Percentiles rank a stretch among this genome's conserved stretches.
These are phyloP conservation scores for Thermothelomyces thermophilus DNA, from an alignment of 2,329 filamentous ascomycete species.

Conservation along the genomic window DNA sequence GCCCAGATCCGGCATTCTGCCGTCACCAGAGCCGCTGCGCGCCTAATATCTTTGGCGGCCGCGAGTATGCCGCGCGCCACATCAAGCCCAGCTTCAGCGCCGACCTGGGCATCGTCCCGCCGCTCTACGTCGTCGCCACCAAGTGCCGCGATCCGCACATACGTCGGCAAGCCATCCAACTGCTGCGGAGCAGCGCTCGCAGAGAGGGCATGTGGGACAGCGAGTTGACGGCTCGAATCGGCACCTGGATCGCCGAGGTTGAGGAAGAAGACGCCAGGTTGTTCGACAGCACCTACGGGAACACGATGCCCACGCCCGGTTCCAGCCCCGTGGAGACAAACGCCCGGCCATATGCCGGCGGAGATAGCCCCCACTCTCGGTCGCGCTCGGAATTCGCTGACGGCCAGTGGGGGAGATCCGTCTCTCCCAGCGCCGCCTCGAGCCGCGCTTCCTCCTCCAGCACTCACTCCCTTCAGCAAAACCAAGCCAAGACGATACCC, in stretches of 20 bases:
- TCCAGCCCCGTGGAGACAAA: conserved; percentile 20
- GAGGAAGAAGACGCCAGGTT: conserved; percentile 37
- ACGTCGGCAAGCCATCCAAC: conserved; percentile 54
- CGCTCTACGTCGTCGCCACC: conserved; percentile 59
- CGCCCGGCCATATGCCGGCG: conserved; percentile 24
- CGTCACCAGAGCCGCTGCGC: conserved; percentile 34
- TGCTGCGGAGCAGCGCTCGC: conserved; percentile 53
- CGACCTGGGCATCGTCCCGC: conserved; percentile 57
- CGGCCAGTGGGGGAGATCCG: neutral
- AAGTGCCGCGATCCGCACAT: conserved; percentile 55
- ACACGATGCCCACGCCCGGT: conserved; percentile 26
- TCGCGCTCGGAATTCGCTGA: conserved; percentile 22
- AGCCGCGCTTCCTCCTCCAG: neutral
- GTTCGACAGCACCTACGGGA: conserved; percentile 29
- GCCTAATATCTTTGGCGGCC: conserved; percentile 35
- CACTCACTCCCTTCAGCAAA: conserved; percentile 11
- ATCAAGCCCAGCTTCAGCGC: conserved; percentile 58
- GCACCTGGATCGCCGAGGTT: conserved; percentile 47
- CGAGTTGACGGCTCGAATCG: conserved; percentile 49
- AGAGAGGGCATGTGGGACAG: conserved; percentile 67
- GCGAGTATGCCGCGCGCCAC: conserved; percentile 41
- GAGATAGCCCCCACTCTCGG: conserved; percentile 22
- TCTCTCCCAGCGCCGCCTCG: neutral
- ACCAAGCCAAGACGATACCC: conserved; percentile 38
- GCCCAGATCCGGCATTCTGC: conserved; percentile 39